A percentile compares a stretch with the other conserved stretches of the same genome.
phyloP scores from a whole-genome alignment of 1,139 yeast species.

The Scheffersomyces insectosa region DNA sequence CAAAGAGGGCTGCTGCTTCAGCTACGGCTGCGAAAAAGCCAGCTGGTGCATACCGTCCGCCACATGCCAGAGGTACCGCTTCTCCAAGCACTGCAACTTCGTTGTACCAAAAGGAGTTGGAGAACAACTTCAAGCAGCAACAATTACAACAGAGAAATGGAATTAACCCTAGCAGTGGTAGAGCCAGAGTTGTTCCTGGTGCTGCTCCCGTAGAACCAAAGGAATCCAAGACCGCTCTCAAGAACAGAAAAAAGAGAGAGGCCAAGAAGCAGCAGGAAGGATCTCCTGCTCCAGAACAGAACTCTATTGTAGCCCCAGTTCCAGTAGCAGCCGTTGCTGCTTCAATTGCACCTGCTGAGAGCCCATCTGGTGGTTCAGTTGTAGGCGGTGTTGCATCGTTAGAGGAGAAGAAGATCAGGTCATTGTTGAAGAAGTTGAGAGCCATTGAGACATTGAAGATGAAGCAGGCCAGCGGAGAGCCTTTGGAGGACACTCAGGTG shows the following conservation, averaged over 20 bases:
- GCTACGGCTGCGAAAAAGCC: constrained; percentile 51
- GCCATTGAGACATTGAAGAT: constrained; percentile 89
- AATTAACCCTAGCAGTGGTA: constrained; percentile 20
- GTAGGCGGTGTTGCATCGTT: constrained; percentile 64
- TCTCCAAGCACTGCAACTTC: constrained; percentile 44
- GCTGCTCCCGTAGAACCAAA: constrained; percentile 42
- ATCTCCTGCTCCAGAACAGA: constrained; percentile 9
- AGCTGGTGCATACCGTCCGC: constrained; percentile 92
- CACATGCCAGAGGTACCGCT: constrained; percentile 73
- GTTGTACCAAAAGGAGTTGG: constrained; percentile 58
- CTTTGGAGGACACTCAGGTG: constrained; percentile 89
- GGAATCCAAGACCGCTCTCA: constrained; percentile 65
- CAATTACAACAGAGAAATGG: constrained; percentile 19
- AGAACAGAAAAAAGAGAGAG: constrained; percentile 80
- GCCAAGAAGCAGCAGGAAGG: constrained; percentile 45
- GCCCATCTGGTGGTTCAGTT: constrained; percentile 33
- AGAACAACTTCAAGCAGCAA: constrained; percentile 18
- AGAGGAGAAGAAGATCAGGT: constrained; percentile 91
- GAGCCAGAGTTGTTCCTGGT: constrained; percentile 42
- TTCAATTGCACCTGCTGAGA: constrained; percentile 13
- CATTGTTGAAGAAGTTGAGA: constrained; percentile 85
- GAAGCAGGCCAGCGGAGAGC: constrained; percentile 82
- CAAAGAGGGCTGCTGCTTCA: constrained; percentile 39
- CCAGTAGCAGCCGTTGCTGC: constrained; percentile 22
- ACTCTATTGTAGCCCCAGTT: constrained; percentile 16